Evolutionary conservation across 2,329 filamentous ascomycete genomes (phyloP), one percentile per base, ranked within the genome.

Genomic region (Hirsutella minnesotensis): DNA sequence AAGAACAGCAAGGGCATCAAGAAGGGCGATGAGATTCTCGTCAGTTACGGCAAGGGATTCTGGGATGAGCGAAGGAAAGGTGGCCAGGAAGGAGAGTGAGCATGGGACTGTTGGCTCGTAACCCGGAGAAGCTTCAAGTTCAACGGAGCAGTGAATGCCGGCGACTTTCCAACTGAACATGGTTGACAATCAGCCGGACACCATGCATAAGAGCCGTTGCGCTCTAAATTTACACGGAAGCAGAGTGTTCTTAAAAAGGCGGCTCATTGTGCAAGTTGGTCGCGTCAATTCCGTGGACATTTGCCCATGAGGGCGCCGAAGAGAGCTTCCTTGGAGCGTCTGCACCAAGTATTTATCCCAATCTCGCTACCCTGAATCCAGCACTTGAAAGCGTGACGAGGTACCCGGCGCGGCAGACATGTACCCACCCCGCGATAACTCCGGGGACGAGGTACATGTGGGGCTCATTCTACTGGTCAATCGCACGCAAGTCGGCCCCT

Each of bases 21-120:
- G 39, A 78, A 73, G 59, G 77, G 78, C 2, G 69, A 79, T 46
- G 79, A 83, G 65, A 74, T 83, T 42, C 54, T 81, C 41, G 74
- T 83, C 12, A 81, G 75, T 49, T 82, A 83, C 52, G 79, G 78
- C 5, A 82, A 78, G 56, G 79, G 79, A 1, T 82, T 83, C 49
- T 83, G 79, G 77, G 55, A 68, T 63, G 55, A 58, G 57, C 69
- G 59, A 51, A 53, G 35, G 38, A 34, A 4, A 2, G 50, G 51
- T 3, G 39, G 37, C 35, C 50, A 46, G 12, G 41, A 50, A 4
- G 29, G 21, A 20, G 39, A 22, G 9, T 35, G 21, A 5, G 31
- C 8, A 7, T 29, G 13, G 27, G 27, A 13, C 8, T 13, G 27
- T 8, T 7, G 27, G 8, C 7, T 29, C 13, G 27, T 8, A 29